Conservation (phyloP, 2,329 filamentous ascomycete genomes). For the Aspergillus carbonarius region DNA sequence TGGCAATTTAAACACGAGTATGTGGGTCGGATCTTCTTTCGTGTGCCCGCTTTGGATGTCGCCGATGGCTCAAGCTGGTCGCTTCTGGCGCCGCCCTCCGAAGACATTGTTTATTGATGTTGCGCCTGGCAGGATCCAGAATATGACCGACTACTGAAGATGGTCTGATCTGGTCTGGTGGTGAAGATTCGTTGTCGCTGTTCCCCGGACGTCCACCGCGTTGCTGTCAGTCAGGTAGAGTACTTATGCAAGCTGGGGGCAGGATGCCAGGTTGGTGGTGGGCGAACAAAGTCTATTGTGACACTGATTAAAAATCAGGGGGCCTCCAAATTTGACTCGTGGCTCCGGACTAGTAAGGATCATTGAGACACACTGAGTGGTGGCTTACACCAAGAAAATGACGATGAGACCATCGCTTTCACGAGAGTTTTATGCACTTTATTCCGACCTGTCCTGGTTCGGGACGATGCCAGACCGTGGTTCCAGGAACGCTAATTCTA, state of each 20-base stretch:
- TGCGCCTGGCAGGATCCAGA: neutral
- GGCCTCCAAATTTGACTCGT: neutral
- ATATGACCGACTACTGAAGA: neutral
- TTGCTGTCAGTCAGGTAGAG: neutral
- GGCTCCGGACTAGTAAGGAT: neutral
- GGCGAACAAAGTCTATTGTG: conserved; percentile 6
- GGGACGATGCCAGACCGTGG: neutral
- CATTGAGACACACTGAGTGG: conserved; percentile 2
- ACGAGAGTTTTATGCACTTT: neutral
- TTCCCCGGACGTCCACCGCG: neutral
- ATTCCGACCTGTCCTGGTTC: conserved; percentile 1
- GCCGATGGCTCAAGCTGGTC: neutral
- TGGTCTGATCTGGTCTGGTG: neutral
- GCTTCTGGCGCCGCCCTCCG: neutral
- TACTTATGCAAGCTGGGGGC: neutral
- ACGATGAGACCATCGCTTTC: conserved; percentile 2
- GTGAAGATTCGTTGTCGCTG: neutral
- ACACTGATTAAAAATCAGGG: neutral
- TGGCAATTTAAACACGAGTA: conserved; percentile 33
- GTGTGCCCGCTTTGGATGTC: conserved; percentile 9
- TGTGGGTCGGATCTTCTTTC: conserved; percentile 31
- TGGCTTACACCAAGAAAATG: conserved; percentile 4
- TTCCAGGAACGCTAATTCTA: neutral
- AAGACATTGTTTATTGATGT: neutral
- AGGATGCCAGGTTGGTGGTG: neutral